phyloP scores from a whole-genome alignment of 2,329 filamentous ascomycete species.

The Beauveria caledonica region DNA sequence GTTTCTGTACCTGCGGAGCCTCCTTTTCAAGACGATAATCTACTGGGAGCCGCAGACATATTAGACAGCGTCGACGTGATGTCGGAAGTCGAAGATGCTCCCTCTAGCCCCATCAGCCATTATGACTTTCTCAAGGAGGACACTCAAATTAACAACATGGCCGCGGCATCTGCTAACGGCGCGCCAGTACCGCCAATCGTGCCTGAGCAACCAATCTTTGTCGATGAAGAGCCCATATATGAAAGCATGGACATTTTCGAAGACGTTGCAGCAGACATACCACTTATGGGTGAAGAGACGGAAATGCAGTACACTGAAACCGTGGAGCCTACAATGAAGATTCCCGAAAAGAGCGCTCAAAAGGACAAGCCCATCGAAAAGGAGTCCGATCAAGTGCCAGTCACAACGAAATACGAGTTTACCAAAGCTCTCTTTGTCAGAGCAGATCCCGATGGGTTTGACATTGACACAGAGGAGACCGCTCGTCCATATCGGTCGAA shows the following conservation, averaged over 20 bases:
- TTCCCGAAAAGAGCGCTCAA: neutral
- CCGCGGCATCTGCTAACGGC: neutral
- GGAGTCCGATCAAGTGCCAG: neutral
- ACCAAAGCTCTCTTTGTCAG: neutral
- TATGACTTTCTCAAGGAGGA: neutral
- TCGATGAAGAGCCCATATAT: neutral
- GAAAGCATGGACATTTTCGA: neutral
- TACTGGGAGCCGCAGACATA: neutral
- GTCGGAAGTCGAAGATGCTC: neutral
- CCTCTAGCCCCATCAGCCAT: neutral
- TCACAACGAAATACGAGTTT: neutral
- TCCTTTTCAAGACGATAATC: neutral
- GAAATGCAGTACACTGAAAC: neutral
- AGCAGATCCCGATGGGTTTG: neutral
- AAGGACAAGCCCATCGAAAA: neutral
- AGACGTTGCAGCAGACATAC: neutral
- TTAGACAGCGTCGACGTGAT: conserved; percentile 3
- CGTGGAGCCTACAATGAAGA: neutral
- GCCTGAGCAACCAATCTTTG: neutral
- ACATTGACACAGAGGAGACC: neutral
- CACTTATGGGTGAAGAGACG: neutral
- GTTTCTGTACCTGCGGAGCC: neutral
- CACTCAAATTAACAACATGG: neutral
- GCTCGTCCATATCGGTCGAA: neutral
- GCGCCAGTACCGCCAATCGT: neutral